Conservation (phyloP, 2,329 filamentous ascomycete species). For the Phyllachora maydis region DNA sequence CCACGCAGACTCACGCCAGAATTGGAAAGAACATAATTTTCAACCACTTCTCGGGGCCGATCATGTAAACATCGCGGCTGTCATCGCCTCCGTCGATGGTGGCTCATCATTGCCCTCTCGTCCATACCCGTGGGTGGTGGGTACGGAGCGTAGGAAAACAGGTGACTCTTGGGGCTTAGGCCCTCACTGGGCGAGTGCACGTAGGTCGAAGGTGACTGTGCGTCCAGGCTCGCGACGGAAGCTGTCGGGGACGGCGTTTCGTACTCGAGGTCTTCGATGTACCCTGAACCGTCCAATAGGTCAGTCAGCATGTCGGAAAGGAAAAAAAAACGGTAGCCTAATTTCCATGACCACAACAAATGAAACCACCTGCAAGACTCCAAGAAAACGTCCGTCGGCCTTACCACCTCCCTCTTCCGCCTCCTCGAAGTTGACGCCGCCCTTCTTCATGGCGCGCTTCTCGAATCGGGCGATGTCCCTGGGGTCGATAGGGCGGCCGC, state of each 20-base stretch:
- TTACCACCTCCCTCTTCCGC: constrained; percentile 4
- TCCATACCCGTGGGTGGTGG: not conserved
- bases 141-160: not conserved
- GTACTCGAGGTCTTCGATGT: not conserved
- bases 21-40: not conserved
- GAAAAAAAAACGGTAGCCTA: not conserved
- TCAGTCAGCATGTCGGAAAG: not conserved
- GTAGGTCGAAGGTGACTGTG: not conserved
- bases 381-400: not conserved
- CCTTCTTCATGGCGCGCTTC: constrained; percentile 9
- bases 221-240: not conserved
- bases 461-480: constrained; percentile 10
- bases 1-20: not conserved
- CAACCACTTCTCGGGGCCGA: not conserved
- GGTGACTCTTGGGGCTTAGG: constrained; percentile 1
- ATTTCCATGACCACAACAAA: not conserved
- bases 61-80: not conserved
- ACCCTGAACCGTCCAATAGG: not conserved
- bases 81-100: not conserved
- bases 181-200: not conserved
- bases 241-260: not conserved
- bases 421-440: constrained; percentile 5
- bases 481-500: constrained; percentile 9
- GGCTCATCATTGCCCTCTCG: not conserved
- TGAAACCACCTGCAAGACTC: not conserved